A percentile compares a stretch with the other conserved stretches of the same genome.
These are phyloP conservation scores for Lobosporangium transversale DNA, from an alignment of 192 early-diverging fungal genomes.

Conservation along the genomic window DNA sequence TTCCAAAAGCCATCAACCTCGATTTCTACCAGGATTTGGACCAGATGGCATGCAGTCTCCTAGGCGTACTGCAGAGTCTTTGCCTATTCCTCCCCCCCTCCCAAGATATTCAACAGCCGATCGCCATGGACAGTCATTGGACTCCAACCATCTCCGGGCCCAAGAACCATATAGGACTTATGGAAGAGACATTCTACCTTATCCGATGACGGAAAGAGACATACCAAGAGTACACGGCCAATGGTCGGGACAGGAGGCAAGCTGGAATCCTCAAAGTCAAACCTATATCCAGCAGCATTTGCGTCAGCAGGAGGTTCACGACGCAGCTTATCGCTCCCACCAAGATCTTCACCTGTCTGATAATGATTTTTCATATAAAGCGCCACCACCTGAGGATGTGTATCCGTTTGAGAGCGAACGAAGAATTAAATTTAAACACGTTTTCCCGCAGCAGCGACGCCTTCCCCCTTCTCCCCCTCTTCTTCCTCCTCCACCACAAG, in stretches of 20 bases:
- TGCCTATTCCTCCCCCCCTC: neutral
- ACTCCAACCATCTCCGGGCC: neutral
- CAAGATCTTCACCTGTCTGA: neutral
- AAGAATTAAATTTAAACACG: neutral
- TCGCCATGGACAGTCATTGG: slow-evolving; percentile 10
- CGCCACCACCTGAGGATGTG: neutral
- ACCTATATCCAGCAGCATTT: neutral
- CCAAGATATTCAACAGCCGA: slow-evolving; percentile 13
- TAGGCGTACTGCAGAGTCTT: neutral
- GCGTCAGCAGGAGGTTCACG: neutral
- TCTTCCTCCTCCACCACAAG: neutral
- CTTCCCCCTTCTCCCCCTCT: neutral
- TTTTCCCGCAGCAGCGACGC: neutral
- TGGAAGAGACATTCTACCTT: neutral
- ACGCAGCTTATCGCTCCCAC: neutral
- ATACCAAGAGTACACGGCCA: neutral
- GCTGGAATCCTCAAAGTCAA: neutral
- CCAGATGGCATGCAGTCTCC: slow-evolving; percentile 12
- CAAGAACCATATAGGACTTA: neutral
- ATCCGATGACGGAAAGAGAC: neutral
- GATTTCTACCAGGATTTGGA: slow-evolving; percentile 46
- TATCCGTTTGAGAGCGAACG: neutral
- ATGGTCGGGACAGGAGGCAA: neutral
- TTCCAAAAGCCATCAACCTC: slow-evolving; percentile 18
- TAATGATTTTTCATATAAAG: too few species aligned